phyloP scores from a whole-genome alignment of 169 alveolate genomes.

The Plasmodium fragile region DNA sequence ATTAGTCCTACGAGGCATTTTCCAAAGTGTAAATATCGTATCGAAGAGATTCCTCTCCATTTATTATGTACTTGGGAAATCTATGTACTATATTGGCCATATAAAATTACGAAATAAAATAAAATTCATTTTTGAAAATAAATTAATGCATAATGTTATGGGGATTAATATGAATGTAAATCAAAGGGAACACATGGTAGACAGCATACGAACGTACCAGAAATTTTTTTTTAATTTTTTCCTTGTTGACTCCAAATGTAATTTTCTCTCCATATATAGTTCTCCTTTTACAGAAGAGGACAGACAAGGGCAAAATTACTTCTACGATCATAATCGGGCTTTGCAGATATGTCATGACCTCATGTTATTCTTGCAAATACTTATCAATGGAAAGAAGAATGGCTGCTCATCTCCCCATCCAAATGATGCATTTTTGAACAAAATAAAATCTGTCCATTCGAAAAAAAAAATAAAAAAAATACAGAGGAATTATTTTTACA shows the following conservation, averaged over 20 bases:
- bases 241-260: constrained; percentile 22
- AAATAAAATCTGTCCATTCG: neutral
- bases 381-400: constrained; percentile 39
- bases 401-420: neutral
- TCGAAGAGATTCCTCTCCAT: constrained; percentile 7
- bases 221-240: constrained; percentile 19
- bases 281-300: neutral
- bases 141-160: constrained; percentile 4
- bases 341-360: constrained; percentile 63
- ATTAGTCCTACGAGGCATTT: neutral
- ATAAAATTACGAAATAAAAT: constrained; percentile 41
- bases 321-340: constrained; percentile 32
- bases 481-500: neutral
- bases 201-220: constrained; percentile 50
- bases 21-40: constrained; percentile 21
- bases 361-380: constrained; percentile 60
- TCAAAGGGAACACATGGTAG: constrained; percentile 31
- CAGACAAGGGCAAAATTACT: constrained; percentile 10
- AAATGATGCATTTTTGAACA: neutral
- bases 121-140: constrained; percentile 37
- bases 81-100: constrained; percentile 4
- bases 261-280: constrained; percentile 33
- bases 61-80: neutral
- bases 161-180: constrained; percentile 56
- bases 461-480: neutral